These are phyloP conservation scores for Beauveria brongniartii DNA, from an alignment of 2,329 filamentous ascomycete genomes.

Conservation along the genomic window DNA sequence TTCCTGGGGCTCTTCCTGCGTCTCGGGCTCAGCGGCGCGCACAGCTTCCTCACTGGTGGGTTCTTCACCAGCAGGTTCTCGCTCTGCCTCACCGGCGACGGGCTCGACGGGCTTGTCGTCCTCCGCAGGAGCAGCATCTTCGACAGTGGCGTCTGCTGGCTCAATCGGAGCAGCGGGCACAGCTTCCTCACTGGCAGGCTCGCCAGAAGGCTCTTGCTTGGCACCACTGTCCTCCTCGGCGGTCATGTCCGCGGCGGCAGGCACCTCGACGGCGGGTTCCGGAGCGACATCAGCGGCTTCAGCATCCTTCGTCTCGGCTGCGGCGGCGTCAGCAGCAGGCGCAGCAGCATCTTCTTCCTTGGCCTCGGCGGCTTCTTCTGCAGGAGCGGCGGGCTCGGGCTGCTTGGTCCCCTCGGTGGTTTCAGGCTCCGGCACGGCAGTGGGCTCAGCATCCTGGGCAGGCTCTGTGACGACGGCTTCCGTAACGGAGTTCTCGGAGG, in stretches of 20 bases:
- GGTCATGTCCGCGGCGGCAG: background rate
- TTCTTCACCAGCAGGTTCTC: constrained; percentile 2
- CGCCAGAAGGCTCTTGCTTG: background rate
- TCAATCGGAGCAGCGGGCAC: background rate
- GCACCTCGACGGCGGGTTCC: background rate
- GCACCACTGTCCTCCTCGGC: background rate
- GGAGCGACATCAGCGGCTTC: background rate
- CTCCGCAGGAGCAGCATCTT: background rate
- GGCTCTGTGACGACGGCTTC: background rate
- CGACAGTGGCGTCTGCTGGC: background rate
- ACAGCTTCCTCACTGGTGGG: background rate
- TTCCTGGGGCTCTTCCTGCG: background rate
- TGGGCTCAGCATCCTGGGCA: background rate
- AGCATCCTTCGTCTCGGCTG: background rate
- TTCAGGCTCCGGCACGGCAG: background rate
- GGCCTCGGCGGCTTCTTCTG: background rate
- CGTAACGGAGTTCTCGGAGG: background rate
- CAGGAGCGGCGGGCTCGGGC: background rate
- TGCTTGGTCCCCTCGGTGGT: background rate
- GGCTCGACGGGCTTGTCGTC: background rate
- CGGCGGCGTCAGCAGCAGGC: background rate
- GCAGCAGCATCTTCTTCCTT: background rate
- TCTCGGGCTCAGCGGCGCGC: background rate
- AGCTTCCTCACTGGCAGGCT: background rate
- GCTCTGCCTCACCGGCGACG: background rate